These are phyloP conservation scores for Cladosporium colombiae DNA, from an alignment of 2,329 filamentous ascomycete genomes.

Conservation along the genomic window DNA sequence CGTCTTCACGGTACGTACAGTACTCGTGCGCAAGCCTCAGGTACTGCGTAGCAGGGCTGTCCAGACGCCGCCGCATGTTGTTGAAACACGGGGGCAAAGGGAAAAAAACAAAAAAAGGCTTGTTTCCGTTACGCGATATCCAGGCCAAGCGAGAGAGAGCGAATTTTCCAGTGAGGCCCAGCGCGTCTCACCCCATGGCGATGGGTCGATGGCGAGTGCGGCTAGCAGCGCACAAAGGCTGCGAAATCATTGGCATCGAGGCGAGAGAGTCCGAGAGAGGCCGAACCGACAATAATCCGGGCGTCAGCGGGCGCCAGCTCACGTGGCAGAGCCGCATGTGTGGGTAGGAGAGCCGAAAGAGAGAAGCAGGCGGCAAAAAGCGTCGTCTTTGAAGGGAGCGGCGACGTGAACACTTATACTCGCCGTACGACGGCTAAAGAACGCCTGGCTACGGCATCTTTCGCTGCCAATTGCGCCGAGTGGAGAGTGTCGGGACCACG, in stretches of 20 bases:
- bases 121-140: constrained; percentile 1
- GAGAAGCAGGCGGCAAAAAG: constrained; percentile 2
- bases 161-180: constrained; percentile 15
- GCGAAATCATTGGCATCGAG: not conserved
- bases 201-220: constrained; percentile 5
- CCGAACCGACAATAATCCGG: constrained; percentile 1
- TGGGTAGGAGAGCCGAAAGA: not conserved
- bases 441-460: constrained; percentile 15
- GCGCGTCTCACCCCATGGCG: constrained; percentile 14
- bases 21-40: not conserved
- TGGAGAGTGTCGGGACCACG: constrained; percentile 19
- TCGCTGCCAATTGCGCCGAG: constrained; percentile 12
- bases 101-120: not conserved
- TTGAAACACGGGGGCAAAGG: not conserved
- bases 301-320: not conserved
- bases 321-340: constrained; percentile 9
- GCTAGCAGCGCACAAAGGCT: not conserved
- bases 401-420: constrained; percentile 17
- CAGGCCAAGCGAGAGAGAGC: not conserved
- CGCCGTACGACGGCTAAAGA: constrained; percentile 16
- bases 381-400: not conserved
- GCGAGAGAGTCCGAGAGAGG: constrained; percentile 2
- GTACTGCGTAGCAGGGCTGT: not conserved
- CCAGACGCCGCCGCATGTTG: not conserved
- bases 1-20: not conserved